phyloP scores from a whole-genome alignment of 2,329 filamentous ascomycete species.

The Teratosphaeria gauchensis region DNA sequence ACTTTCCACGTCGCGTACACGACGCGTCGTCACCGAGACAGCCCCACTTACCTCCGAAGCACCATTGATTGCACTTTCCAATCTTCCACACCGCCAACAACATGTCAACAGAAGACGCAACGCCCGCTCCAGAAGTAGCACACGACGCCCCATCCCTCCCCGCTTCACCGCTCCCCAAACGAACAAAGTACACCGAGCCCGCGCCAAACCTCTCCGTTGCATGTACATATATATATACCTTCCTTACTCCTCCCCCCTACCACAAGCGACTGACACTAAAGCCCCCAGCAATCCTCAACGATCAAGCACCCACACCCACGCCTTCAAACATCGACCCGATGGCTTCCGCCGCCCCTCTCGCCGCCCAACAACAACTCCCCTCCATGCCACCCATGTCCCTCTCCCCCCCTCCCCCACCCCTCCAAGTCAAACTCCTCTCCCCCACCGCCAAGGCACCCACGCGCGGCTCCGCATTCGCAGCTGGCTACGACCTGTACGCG shows the following conservation, averaged over 20 bases:
- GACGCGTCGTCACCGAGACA: not conserved
- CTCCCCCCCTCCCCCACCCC: constrained; percentile 43
- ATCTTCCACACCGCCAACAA: not conserved
- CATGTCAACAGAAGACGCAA: constrained; percentile 21
- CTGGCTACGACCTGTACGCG: constrained; percentile 85
- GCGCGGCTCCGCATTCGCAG: constrained; percentile 77
- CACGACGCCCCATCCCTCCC: constrained; percentile 51
- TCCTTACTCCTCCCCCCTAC: not conserved
- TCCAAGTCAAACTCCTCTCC: constrained; percentile 83
- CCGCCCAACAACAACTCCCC: constrained; percentile 9
- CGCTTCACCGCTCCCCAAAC: constrained; percentile 68
- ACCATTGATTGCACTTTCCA: not conserved
- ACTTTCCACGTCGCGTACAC: not conserved
- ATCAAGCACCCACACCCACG: constrained; percentile 23
- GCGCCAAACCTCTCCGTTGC: constrained; percentile 27
- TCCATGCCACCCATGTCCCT: constrained; percentile 22
- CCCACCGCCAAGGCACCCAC: constrained; percentile 72
- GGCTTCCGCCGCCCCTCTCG: constrained; percentile 9
- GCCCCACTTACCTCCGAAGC: not conserved
- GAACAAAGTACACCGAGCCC: constrained; percentile 56
- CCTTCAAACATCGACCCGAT: constrained; percentile 8
- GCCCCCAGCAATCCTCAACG: constrained; percentile 27
- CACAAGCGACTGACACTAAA: not conserved
- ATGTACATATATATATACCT: constrained; percentile 11
- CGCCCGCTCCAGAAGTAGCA: constrained; percentile 19